These are phyloP conservation scores for Crithidia bombi DNA, from an alignment of 208 protist species.

Conservation along the genomic window DNA sequence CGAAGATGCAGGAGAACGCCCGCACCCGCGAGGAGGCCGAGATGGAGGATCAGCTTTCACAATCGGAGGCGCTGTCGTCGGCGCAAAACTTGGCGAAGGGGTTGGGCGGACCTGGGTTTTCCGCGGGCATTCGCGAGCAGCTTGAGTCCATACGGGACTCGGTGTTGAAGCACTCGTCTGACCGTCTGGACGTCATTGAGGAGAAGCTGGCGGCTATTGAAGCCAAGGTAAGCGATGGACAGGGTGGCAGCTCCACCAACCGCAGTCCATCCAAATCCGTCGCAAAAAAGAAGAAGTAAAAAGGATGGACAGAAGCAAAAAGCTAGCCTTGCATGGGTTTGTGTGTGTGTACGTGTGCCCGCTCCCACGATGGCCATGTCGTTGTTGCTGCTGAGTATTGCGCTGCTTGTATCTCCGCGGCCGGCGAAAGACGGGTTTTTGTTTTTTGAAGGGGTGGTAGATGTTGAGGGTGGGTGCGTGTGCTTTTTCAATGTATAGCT, in stretches of 20 bases:
- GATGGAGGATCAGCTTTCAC: slow-evolving; percentile 48
- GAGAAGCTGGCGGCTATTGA: slow-evolving; percentile 74
- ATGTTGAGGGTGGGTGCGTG: too few relatives aligned
- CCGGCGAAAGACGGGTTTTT: too few relatives aligned
- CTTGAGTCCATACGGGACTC: slow-evolving; percentile 71
- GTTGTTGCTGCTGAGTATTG: too few relatives aligned
- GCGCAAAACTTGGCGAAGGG: slow-evolving; percentile 42
- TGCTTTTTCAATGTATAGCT: too few relatives aligned
- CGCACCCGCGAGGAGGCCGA: slow-evolving; percentile 54
- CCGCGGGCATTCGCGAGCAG: slow-evolving; percentile 80
- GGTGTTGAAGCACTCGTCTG: slow-evolving; percentile 55
- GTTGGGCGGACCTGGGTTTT: slow-evolving; percentile 65
- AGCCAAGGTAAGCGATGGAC: slow-evolving; percentile 59
- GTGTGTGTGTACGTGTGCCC: slow-evolving; percentile 7
- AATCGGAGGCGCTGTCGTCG: slow-evolving; percentile 51
- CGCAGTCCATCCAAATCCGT: slow-evolving; percentile 34
- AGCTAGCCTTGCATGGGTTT: slow-evolving; percentile 8
- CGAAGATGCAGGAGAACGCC: slow-evolving; percentile 71
- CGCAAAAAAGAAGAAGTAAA: slow-evolving; percentile 50
- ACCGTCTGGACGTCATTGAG: slow-evolving; percentile 78
- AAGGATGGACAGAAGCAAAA: neutral
- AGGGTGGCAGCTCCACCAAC: slow-evolving; percentile 15
- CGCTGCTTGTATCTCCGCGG: too few relatives aligned
- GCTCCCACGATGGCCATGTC: too few relatives aligned
- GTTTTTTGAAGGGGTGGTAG: too few relatives aligned